These are phyloP conservation scores for Fusarium agapanthi DNA, from an alignment of 2,329 filamentous ascomycete genomes.

Conservation along the genomic window DNA sequence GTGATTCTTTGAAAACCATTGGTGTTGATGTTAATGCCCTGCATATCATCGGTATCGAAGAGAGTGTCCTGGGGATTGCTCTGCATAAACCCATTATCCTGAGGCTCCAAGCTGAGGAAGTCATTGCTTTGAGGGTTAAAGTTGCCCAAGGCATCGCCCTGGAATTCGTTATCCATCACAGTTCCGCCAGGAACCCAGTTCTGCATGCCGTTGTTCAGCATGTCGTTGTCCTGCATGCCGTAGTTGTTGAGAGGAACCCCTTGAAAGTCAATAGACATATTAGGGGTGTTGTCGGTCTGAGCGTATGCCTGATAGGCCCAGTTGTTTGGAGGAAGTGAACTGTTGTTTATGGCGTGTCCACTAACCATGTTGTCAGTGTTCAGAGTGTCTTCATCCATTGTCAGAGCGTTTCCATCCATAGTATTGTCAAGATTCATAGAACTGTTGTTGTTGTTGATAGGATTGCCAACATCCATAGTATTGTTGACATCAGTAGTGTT, in stretches of 20 bases:
- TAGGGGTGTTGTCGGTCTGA: not conserved
- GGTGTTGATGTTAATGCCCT: not conserved
- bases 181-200: not conserved
- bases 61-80: not conserved
- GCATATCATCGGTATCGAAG: not conserved
- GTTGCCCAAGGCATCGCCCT: not conserved
- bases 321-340: not conserved
- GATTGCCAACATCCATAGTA: not conserved
- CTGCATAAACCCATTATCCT: not conserved
- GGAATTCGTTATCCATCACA: not conserved
- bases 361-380: not conserved
- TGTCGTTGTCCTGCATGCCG: no score
- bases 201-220: not conserved
- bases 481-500: not conserved
- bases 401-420: not conserved
- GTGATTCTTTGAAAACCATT: not conserved
- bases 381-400: not conserved
- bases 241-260: not conserved
- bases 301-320: not conserved
- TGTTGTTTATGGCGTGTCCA: not conserved
- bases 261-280: not conserved
- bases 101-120: not conserved
- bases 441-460: not conserved
- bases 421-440: not conserved
- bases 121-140: not conserved